Evolutionary conservation across 2,329 filamentous ascomycete genomes (phyloP).

Genomic region (Trichoderma koningiopsis): DNA sequence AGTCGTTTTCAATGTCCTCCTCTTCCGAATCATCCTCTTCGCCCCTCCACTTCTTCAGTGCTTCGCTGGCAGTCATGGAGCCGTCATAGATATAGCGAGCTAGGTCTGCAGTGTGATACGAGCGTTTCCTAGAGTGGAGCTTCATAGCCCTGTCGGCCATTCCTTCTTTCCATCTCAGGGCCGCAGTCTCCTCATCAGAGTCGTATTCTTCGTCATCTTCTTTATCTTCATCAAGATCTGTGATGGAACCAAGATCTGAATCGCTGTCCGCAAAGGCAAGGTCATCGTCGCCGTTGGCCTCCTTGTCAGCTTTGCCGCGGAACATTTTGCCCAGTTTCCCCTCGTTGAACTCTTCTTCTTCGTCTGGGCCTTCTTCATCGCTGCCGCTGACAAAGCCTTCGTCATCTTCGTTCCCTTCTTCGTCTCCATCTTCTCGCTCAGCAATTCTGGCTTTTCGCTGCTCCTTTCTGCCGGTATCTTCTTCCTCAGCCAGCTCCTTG

Average conservation of each 20-base stretch:
- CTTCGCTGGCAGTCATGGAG: constrained; percentile 71
- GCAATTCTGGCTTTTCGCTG: constrained; percentile 60
- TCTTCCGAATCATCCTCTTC: constrained; percentile 58
- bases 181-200: constrained; percentile 71
- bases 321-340: constrained; percentile 64
- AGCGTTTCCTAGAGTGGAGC: constrained; percentile 68
- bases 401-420: constrained; percentile 60
- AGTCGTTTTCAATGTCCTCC: constrained; percentile 59
- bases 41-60: constrained; percentile 78
- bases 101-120: constrained; percentile 79
- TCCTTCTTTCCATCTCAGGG: constrained; percentile 84
- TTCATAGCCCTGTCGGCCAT: constrained; percentile 73
- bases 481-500: constrained; percentile 53
- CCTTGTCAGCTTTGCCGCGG: constrained; percentile 51
- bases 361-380: constrained; percentile 52
- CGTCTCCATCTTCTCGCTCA: constrained; percentile 60
- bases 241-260: constrained; percentile 90
- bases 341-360: constrained; percentile 60
- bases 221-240: constrained; percentile 51
- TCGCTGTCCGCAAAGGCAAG: constrained; percentile 94
- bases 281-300: constrained; percentile 62
- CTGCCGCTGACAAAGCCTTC: constrained; percentile 59
- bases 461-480: constrained; percentile 64
- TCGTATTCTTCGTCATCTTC: constrained; percentile 54
- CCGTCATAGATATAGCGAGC: constrained; percentile 88